These are phyloP conservation scores for Eucalyptus polybractea DNA, from an alignment of 345 rosid genomes.

Conservation along the genomic window DNA sequence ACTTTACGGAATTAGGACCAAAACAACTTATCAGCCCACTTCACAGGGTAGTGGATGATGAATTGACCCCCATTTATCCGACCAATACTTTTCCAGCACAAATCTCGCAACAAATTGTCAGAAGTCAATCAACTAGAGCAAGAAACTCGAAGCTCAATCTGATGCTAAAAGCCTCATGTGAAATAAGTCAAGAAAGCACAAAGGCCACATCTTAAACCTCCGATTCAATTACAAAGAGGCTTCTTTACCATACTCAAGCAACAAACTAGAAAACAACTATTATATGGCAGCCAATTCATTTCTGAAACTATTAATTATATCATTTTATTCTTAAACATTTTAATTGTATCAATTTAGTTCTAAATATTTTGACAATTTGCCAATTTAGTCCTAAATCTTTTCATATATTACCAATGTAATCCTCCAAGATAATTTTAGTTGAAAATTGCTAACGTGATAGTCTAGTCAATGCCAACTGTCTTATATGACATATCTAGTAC, in stretches of 20 bases:
- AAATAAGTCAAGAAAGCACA: not conserved
- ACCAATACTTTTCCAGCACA: not conserved
- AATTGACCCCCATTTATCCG: not conserved
- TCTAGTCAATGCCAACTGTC: not conserved
- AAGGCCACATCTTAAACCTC: not conserved
- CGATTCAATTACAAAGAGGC: not conserved
- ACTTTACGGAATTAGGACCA: not conserved
- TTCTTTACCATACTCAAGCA: not conserved
- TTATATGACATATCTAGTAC: not conserved
- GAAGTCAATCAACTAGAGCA: not conserved
- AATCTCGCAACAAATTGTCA: not conserved
- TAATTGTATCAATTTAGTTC: no score
- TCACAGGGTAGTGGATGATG: not conserved
- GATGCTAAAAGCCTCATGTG: not conserved
- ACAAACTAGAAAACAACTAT: not conserved
- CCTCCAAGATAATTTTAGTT: not conserved
- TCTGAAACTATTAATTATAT: no score
- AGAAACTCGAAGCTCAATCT: not conserved
- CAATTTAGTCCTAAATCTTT: no score
- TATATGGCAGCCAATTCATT: not conserved
- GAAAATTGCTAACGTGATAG: not conserved
- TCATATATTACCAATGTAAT: no score
- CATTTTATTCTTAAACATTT: no score
- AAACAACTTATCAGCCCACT: not conserved
- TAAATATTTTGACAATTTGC: no score